These are phyloP conservation scores for Claviceps monticola DNA, from an alignment of 2,329 filamentous ascomycete genomes.

Conservation along the genomic window DNA sequence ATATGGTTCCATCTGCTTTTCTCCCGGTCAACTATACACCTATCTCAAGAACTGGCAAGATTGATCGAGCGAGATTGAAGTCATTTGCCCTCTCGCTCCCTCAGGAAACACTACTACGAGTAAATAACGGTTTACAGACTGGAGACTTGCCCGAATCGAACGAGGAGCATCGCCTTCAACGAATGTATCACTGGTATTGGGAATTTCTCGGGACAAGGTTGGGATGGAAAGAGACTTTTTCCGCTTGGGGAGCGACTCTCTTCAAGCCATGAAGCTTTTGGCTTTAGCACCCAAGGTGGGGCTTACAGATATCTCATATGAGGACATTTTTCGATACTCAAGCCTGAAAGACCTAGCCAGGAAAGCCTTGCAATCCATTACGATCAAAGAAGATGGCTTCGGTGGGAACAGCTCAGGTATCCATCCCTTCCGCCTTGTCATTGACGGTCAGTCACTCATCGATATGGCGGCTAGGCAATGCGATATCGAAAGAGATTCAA, in stretches of 20 bases:
- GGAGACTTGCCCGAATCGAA: neutral
- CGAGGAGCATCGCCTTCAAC: neutral
- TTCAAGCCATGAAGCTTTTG: conserved; percentile 30
- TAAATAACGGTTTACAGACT: neutral
- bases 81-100: neutral
- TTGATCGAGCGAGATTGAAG: neutral
- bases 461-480: neutral
- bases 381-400: neutral
- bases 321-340: conserved; percentile 3
- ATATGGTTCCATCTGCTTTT: neutral
- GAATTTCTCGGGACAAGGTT: conserved; percentile 13
- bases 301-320: neutral
- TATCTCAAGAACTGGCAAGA: neutral
- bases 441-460: neutral
- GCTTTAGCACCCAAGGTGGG: neutral
- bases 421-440: neutral
- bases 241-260: conserved; percentile 29
- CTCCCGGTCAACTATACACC: neutral
- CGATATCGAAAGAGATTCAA: neutral
- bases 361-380: neutral
- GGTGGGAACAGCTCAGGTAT: neutral
- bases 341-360: conserved; percentile 2
- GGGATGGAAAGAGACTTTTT: conserved; percentile 24
- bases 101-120: neutral
- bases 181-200: conserved; percentile 9